Percentiles rank a stretch among this genome's conserved stretches.
phyloP scores from a whole-genome alignment of 2,329 filamentous ascomycete species.

The Rugonectria rugulosa region DNA sequence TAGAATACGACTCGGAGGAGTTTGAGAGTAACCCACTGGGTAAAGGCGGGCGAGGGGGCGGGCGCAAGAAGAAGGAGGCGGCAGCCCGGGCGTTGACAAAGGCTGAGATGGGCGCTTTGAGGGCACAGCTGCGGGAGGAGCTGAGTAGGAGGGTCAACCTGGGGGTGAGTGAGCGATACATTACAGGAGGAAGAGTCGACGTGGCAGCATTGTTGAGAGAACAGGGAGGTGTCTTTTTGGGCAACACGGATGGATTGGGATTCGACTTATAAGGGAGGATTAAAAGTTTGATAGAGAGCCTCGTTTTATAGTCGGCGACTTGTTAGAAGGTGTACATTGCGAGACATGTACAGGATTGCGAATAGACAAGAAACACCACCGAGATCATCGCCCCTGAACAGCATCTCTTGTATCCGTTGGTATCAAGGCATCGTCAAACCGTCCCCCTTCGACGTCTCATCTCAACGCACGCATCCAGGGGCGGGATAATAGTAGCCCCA shows the following conservation, averaged over 20 bases:
- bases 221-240: conserved; percentile 52
- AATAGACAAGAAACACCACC: too few species aligned
- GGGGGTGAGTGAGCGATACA: conserved; percentile 86
- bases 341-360: background rate
- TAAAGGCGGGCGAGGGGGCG: conserved; percentile 73
- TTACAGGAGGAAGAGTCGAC: conserved; percentile 86
- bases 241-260: conserved; percentile 49
- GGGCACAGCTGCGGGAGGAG: conserved; percentile 75
- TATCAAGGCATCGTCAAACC: background rate
- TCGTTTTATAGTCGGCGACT: background rate
- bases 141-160: conserved; percentile 80
- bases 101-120: conserved; percentile 73
- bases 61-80: conserved; percentile 77
- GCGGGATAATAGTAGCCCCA: conserved; percentile 51
- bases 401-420: too few species aligned
- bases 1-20: conserved; percentile 92
- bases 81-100: conserved; percentile 74
- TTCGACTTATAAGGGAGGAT: conserved; percentile 35
- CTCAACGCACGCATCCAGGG: conserved; percentile 37
- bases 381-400: too few species aligned
- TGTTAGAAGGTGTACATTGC: background rate
- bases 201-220: conserved; percentile 73
- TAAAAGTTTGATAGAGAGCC: background rate
- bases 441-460: conserved; percentile 29
- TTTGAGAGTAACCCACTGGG: conserved; percentile 74